Evolutionary conservation across 768 basidiomycete genomes (phyloP), one percentile per base, ranked within the genome.

Genomic region (Termitomyces sp.): DNA sequence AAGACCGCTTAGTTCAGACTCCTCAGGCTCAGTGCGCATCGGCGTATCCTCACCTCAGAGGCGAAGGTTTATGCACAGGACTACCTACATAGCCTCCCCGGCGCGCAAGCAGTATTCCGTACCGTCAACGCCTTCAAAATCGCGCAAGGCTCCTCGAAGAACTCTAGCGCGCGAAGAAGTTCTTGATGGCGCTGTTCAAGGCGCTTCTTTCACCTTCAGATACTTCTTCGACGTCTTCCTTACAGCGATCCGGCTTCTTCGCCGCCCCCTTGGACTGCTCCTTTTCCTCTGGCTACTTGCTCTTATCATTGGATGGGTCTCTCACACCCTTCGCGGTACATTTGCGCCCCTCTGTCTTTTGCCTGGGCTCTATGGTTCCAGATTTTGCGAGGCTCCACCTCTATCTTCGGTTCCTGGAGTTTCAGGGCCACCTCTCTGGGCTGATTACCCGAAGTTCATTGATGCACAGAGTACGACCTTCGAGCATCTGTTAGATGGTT

Each of bases 381-480:
- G 67, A 4, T 61, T 87, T 46, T 90, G 88, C 66, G 67, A 57
- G 2, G 62, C 63, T 12, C 62, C 53, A 35, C 32, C 57, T n/a
- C 62, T n/a, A 28, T 51, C 20, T 3, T 50, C 51, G 7, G 36
- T 42, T 16, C 61, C 58, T 49, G 66, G 36, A 35, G 35, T 22
- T 9, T 2, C 22, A 62, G 58, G 54, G 58, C 65, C 20, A 45
- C 77, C 81, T 1, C 67, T 72, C 57, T 81, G 80, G 78, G 83
- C 86, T 0, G 84, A 91, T 70, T 92, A 85, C 70, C 83, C 86
- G 1, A 74, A 74, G 46, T 78, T 92, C 16, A 74, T 86, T 38
- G 77, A 86, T 15, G 77, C 85, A 4, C 87, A 92, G 62, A 81
- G 80, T 60, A 75, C 81, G 46, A 81, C 82, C 1, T 85, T 92